Evolutionary conservation across 2,329 filamentous ascomycete species (phyloP).

Genomic region (Paracorniculantispora psalliotae): DNA sequence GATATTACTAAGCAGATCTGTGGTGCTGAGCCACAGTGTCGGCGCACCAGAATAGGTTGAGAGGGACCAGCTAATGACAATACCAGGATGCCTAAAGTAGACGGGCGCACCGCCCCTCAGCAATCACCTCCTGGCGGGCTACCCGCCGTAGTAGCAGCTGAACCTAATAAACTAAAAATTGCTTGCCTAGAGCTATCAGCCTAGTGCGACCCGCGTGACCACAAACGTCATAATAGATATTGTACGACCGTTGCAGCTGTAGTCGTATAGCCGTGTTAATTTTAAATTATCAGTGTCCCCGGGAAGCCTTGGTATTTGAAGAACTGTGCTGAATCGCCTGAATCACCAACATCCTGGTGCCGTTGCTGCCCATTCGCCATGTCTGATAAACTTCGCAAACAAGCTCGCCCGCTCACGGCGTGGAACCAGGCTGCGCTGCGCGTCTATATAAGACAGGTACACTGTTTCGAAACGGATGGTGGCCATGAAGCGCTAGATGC

Average conservation of each 20-base stretch:
- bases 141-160: background rate
- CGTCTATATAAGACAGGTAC: slow-evolving; percentile 17
- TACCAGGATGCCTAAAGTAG: background rate
- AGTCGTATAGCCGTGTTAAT: background rate
- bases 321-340: background rate
- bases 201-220: slow-evolving; percentile 14
- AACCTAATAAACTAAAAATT: background rate
- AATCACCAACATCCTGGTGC: background rate
- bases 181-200: background rate
- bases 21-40: background rate
- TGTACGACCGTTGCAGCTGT: background rate
- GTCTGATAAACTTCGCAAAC: background rate
- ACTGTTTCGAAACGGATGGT: slow-evolving; percentile 15
- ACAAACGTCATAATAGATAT: slow-evolving; percentile 8
- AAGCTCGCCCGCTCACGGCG: slow-evolving; percentile 6
- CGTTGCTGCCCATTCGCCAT: background rate
- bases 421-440: slow-evolving; percentile 19
- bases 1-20: background rate
- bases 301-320: background rate
- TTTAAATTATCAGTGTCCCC: background rate
- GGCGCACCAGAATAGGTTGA: background rate
- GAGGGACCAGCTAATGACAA: too few relatives aligned
- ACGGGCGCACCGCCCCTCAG: background rate
- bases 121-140: background rate
- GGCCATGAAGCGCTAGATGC: background rate